Evolutionary conservation across 345 rosid genomes (phyloP).

Genomic region (Firmiana major): DNA sequence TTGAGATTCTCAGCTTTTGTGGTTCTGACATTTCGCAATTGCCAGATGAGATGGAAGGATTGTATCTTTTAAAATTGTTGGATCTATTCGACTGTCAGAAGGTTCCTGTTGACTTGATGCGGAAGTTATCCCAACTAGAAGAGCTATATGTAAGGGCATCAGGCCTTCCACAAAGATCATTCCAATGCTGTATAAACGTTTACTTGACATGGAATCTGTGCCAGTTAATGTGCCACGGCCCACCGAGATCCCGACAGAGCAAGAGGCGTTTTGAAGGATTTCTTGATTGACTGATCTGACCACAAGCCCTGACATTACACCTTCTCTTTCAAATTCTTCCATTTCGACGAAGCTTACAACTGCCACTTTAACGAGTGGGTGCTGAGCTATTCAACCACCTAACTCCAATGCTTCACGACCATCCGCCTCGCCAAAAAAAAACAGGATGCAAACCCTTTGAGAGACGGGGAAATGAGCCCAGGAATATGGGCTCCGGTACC

Average conservation of each 20-base stretch:
- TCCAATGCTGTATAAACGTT: conserved; percentile 49
- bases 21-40: background rate
- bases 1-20: conserved; percentile 6
- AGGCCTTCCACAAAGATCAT: conserved; percentile 76
- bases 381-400: too few relatives aligned
- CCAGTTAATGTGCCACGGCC: conserved; percentile 69
- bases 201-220: conserved; percentile 43
- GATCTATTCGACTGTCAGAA: background rate
- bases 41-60: background rate
- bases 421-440: too few relatives aligned
- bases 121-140: background rate
- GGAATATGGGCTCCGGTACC: too few relatives aligned
- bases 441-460: too few relatives aligned
- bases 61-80: background rate
- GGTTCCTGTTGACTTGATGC: background rate
- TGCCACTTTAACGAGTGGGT: too few relatives aligned
- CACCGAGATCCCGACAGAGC: conserved; percentile 79
- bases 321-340: too few relatives aligned
- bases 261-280: conserved; percentile 61
- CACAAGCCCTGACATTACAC: conserved; percentile 53
- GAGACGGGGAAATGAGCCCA: too few relatives aligned
- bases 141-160: too few relatives aligned
- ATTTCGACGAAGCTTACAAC: too few relatives aligned
- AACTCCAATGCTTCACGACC: too few relatives aligned
- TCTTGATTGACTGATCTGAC: conserved; percentile 66